Evolutionary conservation across 140 eudicot genomes (phyloP), one percentile per base, ranked within the genome.

Genomic region (Bidens hawaiensis): DNA sequence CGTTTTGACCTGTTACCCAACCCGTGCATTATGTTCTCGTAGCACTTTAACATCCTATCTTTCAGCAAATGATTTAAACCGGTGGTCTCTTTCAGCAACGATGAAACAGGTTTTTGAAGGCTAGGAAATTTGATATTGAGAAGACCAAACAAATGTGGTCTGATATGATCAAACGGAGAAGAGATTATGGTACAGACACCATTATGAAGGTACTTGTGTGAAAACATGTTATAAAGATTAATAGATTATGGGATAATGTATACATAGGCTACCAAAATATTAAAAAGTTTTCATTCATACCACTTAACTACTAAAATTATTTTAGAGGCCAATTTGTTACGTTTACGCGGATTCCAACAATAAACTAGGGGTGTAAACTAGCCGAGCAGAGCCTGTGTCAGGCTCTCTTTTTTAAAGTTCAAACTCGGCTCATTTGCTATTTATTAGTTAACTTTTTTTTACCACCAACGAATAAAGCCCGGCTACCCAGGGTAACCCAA

Each of bases 131-230:
- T 63, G 96, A 88, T 56, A 77, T 88, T 28, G 96, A 88, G 76
- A 88, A 88, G 75, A 77, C 94, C 22, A 88, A 88, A 72, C 96
- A 84, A 72, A 88, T 88, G 96, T 88, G 96, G 96, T 60, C 87
- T 25, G 96, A 85, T 75, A 88, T 88, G 96, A 66, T 88, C 73
- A 82, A 82, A 67, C 84, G 96, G 96, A 88, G 96, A 79, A 84
- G 76, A 58, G 96, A 88, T 52, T 88, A 84, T 61, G 87, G 94
- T 46, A 76, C 89, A 12, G 96, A 88, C 85, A 81, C 89, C 31
- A 72, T 88, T 21, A 69, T 65, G 67, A 90, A 88, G 85, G 96
- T 84, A 78, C 28, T 17, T 55, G 0, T 73, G 34, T 48, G 21
- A 56, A 45, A 17, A 19, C 33, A 19, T 51, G 56, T 62, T 30